Evolutionary conservation across 805 yeast genomes (phyloP).

Genomic region (Sporopachydermia lactativora): DNA sequence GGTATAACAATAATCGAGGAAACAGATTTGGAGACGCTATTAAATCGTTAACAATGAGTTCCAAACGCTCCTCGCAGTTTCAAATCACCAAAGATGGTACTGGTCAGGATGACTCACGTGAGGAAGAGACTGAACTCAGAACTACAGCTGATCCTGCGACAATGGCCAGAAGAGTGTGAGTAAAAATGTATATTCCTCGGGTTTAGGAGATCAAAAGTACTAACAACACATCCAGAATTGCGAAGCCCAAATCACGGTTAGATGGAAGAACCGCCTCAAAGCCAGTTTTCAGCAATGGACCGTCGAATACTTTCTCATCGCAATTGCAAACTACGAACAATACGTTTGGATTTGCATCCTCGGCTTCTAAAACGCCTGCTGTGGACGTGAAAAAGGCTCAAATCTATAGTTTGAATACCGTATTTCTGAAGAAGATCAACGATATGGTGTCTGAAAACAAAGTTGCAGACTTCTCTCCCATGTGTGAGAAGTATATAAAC

Average conservation of each 20-base stretch:
- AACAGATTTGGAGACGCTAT: too few relatives aligned
- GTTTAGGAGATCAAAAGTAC: too few relatives aligned
- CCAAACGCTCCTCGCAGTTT: constrained; percentile 49
- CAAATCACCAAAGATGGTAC: constrained; percentile 47
- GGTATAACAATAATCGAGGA: too few relatives aligned
- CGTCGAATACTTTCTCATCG: too few relatives aligned
- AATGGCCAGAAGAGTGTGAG: constrained; percentile 56
- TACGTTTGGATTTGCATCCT: too few relatives aligned
- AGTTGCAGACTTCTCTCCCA: constrained; percentile 38
- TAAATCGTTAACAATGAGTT: constrained; percentile 22
- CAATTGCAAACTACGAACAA: too few relatives aligned
- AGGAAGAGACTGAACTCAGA: constrained; percentile 22
- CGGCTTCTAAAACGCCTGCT: neutral
- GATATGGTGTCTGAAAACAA: constrained; percentile 9
- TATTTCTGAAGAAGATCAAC: constrained; percentile 35
- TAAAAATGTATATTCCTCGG: too few relatives aligned
- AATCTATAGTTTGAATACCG: constrained; percentile 32
- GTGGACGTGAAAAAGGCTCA: neutral
- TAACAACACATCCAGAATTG: constrained; percentile 28
- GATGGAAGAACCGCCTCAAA: constrained; percentile 3
- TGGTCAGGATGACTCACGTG: constrained; percentile 24
- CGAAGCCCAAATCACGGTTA: constrained; percentile 1
- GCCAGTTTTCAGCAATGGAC: too few relatives aligned
- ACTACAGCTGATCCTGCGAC: constrained; percentile 44
- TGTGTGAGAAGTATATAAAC: constrained; percentile 42